These are phyloP conservation scores for Botrytis squamosa DNA, from an alignment of 2,329 filamentous ascomycete genomes.

Conservation along the genomic window DNA sequence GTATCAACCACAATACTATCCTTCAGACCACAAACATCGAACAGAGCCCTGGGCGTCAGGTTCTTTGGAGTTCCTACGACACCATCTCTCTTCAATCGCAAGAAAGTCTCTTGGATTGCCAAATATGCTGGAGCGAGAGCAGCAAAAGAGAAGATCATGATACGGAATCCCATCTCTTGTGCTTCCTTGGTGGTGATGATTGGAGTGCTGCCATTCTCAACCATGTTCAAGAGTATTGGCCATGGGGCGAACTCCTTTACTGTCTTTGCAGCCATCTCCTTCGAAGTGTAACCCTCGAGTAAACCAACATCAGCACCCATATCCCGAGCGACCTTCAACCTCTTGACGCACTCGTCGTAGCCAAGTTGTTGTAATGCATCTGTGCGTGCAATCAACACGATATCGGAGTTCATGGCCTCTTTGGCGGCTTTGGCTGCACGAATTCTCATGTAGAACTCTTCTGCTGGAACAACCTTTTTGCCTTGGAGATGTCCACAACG, in stretches of 20 bases:
- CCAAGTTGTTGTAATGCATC: constrained; percentile 58
- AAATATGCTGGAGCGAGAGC: constrained; percentile 49
- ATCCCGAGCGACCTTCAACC: constrained; percentile 51
- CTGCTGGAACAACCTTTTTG: constrained; percentile 55
- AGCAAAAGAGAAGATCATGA: constrained; percentile 57
- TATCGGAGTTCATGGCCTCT: constrained; percentile 51
- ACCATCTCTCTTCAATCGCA: constrained; percentile 43
- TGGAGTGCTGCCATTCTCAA: constrained; percentile 56
- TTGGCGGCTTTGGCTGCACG: constrained; percentile 54
- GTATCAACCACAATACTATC: constrained; percentile 51
- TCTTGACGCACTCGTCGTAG: constrained; percentile 54
- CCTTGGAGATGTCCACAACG: constrained; percentile 64
- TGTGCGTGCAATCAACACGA: constrained; percentile 63
- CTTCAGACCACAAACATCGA: constrained; percentile 52
- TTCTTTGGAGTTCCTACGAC: constrained; percentile 44
- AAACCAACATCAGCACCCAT: constrained; percentile 60
- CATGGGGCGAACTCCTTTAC: constrained; percentile 49
- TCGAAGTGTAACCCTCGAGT: constrained; percentile 56
- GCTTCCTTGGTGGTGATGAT: constrained; percentile 53
- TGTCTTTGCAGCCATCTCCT: constrained; percentile 48
- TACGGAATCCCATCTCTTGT: constrained; percentile 54
- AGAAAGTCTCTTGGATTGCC: constrained; percentile 43
- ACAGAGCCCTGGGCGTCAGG: constrained; percentile 49
- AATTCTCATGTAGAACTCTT: constrained; percentile 55
- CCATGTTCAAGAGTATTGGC: constrained; percentile 57